A percentile compares a stretch with the other conserved stretches of the same genome.
Evolutionary conservation across 768 basidiomycete genomes (phyloP).

Genomic region (Pilatotrama ljubarskyi): DNA sequence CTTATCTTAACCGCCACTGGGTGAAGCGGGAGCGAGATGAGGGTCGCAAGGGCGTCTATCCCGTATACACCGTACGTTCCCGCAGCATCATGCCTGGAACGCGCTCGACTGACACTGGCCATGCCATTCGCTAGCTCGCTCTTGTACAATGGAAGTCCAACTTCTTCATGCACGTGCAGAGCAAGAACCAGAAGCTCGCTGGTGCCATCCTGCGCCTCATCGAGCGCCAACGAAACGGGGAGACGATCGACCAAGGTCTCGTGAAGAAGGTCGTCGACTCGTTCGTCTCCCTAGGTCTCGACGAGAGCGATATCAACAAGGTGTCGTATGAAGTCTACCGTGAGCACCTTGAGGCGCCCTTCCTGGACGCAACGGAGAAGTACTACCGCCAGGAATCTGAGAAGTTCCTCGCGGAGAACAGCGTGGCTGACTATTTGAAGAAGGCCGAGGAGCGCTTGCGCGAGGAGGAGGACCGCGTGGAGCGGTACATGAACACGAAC

Average conservation of each 20-base stretch:
- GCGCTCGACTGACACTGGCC: not conserved
- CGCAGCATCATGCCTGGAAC: not conserved
- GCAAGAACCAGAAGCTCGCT: conserved; percentile 78
- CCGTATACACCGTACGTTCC: conserved; percentile 85
- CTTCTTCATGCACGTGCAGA: conserved; percentile 88
- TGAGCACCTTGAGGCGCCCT: conserved; percentile 86
- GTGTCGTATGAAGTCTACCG: conserved; percentile 92
- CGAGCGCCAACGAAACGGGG: conserved; percentile 92
- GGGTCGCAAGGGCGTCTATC: conserved; percentile 91
- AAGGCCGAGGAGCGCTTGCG: conserved; percentile 90
- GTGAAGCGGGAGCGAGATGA: conserved; percentile 98
- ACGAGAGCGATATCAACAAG: conserved; percentile 90
- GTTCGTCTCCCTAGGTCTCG: conserved; percentile 91
- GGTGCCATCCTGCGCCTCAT: conserved; percentile 87
- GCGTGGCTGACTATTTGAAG: conserved; percentile 91
- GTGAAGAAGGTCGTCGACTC: conserved; percentile 95
- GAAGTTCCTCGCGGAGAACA: conserved; percentile 84
- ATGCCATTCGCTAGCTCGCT: conserved; percentile 58
- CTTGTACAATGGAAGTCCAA: conserved; percentile 95
- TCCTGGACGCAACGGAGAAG: conserved; percentile 84
- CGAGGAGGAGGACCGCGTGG: conserved; percentile 95
- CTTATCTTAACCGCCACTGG: conserved; percentile 99
- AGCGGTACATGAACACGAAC: conserved; percentile 86
- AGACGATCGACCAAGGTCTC: conserved; percentile 88
- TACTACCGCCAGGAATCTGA: conserved; percentile 94